Percentiles rank a stretch among this genome's conserved stretches.
Evolutionary conservation across 441 rosid species (phyloP).

Genomic region (Hura crepitans): DNA sequence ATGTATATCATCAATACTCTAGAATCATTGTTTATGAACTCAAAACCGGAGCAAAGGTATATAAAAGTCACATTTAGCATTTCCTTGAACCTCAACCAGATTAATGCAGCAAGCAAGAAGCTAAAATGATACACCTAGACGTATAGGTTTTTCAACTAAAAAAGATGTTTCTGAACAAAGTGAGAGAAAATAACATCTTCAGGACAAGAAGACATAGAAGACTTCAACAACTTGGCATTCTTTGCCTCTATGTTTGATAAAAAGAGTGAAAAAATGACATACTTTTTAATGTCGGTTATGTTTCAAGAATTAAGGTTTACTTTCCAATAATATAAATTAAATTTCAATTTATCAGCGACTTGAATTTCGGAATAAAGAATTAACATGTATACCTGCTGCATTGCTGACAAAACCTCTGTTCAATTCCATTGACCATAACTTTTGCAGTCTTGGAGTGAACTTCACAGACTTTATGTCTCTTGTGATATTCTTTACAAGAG

Average conservation of each 20-base stretch:
- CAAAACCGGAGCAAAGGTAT: neutral
- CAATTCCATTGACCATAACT: conserved; percentile 57
- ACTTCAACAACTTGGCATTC: neutral
- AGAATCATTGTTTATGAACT: neutral
- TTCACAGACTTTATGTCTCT: conserved; percentile 65
- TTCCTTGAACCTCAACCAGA: neutral
- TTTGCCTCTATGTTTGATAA: neutral
- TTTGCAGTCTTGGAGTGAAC: conserved; percentile 56
- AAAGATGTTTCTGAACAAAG: conserved; percentile 6
- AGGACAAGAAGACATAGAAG: neutral
- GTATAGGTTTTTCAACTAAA: conserved; percentile 13
- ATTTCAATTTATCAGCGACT: neutral
- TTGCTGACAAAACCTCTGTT: conserved; percentile 72
- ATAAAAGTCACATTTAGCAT: neutral
- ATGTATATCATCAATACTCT: conserved; percentile 4
- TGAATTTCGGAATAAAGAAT: neutral
- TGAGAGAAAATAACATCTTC: neutral
- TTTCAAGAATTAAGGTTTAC: neutral
- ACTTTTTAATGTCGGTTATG: neutral
- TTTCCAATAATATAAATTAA: conserved; percentile 11
- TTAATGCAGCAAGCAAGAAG: neutral
- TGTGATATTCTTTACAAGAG: conserved; percentile 65
- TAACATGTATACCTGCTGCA: conserved; percentile 55
- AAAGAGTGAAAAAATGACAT: neutral
- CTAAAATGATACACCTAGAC: neutral